Conservation (phyloP, 768 basidiomycete species). For the Piloderma croceum region DNA sequence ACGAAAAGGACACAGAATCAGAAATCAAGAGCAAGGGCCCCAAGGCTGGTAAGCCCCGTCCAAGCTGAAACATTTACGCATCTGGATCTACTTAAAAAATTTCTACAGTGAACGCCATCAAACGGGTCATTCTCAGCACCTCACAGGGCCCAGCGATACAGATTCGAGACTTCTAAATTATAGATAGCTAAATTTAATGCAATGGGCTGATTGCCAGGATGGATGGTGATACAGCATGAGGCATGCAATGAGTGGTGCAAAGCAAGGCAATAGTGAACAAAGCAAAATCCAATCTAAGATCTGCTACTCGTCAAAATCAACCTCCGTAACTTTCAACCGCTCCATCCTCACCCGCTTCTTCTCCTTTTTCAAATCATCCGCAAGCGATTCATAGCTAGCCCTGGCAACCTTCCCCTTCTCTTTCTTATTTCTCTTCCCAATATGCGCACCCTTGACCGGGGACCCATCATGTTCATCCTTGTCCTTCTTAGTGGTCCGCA, state of each 20-base stretch:
- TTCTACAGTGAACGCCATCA: slow-evolving; percentile 62
- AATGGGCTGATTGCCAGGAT: too few relatives aligned
- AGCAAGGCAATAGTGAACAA: too few relatives aligned
- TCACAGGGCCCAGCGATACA: slow-evolving; percentile 86
- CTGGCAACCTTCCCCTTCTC: slow-evolving; percentile 24
- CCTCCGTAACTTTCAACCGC: too few relatives aligned
- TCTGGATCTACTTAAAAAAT: not conserved
- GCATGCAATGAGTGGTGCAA: too few relatives aligned
- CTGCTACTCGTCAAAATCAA: too few relatives aligned
- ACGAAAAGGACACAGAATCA: slow-evolving; percentile 50
- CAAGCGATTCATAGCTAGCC: slow-evolving; percentile 33
- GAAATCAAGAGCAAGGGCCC: slow-evolving; percentile 21
- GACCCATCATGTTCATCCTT: slow-evolving; percentile 25
- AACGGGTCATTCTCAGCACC: slow-evolving; percentile 80
- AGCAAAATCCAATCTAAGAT: too few relatives aligned
- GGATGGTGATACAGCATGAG: too few relatives aligned
- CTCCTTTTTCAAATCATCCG: slow-evolving; percentile 34
- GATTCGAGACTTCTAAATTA: slow-evolving; percentile 63
- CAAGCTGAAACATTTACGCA: slow-evolving; percentile 6
- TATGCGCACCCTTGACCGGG: slow-evolving; percentile 39
- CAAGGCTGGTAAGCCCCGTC: slow-evolving; percentile 40
- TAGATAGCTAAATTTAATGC: too few relatives aligned
- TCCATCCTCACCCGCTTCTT: slow-evolving; percentile 30
- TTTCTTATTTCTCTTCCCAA: slow-evolving; percentile 45
- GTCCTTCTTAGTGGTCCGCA: too few relatives aligned